Evolutionary conservation across 345 rosid genomes (phyloP), one percentile per base, ranked within the genome.

Genomic region (Lagerstroemia speciosa): DNA sequence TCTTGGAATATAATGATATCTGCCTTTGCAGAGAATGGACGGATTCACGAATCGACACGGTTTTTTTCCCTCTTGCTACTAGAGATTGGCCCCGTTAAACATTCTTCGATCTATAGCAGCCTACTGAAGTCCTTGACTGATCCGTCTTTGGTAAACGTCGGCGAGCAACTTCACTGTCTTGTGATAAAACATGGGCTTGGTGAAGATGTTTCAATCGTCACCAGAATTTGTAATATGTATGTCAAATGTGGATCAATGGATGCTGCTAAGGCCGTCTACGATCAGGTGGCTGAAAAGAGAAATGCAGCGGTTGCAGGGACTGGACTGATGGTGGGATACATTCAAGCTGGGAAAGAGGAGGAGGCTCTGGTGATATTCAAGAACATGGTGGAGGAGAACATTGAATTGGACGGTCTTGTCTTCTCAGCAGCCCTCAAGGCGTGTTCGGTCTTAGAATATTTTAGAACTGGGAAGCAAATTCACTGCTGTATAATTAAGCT

Each of bases 371-470:
- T 48, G 68, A 75, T 88, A 31, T 88, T 81, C 70, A 63, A 34
- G 30, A 76, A 79, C 41, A 82, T 83, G 87, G 61, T 84, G n/a
- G 38, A 37, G 45, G 87, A 83, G 78, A 86, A 85, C 74, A 79
- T 73, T 2, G 80, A 83, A 70, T 74, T 85, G 84, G 94, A 90
- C 67, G 81, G 82, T 66, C 80, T 79, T 73, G 88, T 78, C 12
- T 90, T 88, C 74, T 86, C 94, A 0, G 76, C 83, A 76, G 78
- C 81, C 71, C 88, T 88, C 60, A 90, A 88, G 76, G 94, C 97
- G 2, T 86, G 94, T 34, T 77, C 88, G 58, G 66, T 75, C 43
- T 75, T 81, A 62, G 78, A 78, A 78, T 77, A 83, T 77, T 61
- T 85, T 80, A 75, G 70, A 33, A 63, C 82, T 12, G 92, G 94